phyloP scores from a whole-genome alignment of 192 early-diverging fungal genomes.

The Rhizophagus clarus region DNA sequence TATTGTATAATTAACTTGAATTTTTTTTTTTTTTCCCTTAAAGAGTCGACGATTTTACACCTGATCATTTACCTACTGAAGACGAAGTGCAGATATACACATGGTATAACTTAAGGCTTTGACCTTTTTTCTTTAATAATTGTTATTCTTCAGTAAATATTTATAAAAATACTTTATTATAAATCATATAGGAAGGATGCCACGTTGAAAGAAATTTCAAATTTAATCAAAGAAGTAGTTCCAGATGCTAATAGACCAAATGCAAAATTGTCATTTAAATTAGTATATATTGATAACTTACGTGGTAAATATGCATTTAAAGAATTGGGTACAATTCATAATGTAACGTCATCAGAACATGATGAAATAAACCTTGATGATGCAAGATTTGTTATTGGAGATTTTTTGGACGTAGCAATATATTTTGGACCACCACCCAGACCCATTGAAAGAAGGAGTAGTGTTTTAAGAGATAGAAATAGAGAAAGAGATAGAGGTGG shows the following conservation, averaged over 20 bases:
- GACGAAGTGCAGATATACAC: constrained; percentile 60
- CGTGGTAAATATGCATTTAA: constrained; percentile 41
- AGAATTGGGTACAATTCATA: constrained; percentile 48
- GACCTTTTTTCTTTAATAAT: not conserved
- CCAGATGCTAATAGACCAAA: constrained; percentile 43
- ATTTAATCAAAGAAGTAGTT: constrained; percentile 49
- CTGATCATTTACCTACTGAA: constrained; percentile 40
- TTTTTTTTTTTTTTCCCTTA: constrained; percentile 12
- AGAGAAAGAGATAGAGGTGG: constrained; percentile 17
- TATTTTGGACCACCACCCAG: constrained; percentile 28
- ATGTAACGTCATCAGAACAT: constrained; percentile 37
- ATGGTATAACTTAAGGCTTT: constrained; percentile 43
- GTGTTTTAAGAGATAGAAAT: constrained; percentile 19
- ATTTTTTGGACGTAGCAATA: constrained; percentile 59
- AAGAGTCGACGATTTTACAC: constrained; percentile 41
- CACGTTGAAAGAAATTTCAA: constrained; percentile 60
- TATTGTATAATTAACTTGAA: not conserved
- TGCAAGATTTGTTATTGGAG: constrained; percentile 59
- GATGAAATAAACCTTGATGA: constrained; percentile 54
- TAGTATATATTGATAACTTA: constrained; percentile 48
- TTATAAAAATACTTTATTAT: not conserved
- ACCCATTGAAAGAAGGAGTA: constrained; percentile 14
- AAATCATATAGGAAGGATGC: constrained; percentile 56
- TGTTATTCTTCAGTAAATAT: not conserved
- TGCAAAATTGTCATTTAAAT: constrained; percentile 50